Percentiles rank a stretch among this genome's conserved stretches.
These are phyloP conservation scores for Melampsora americana DNA, from an alignment of 1,284 basidiomycete genomes.

Conservation along the genomic window DNA sequence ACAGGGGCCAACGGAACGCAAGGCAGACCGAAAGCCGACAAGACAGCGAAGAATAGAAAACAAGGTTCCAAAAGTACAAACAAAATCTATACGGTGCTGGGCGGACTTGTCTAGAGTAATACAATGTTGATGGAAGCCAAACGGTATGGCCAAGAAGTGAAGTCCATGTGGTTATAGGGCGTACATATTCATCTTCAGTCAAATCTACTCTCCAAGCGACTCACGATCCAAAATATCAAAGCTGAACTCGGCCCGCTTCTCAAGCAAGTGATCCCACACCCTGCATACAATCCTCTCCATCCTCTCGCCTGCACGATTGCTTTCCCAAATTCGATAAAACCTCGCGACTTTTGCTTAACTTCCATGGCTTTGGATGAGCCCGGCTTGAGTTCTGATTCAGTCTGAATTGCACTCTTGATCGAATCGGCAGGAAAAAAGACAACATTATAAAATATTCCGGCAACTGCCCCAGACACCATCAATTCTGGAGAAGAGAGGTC, in stretches of 20 bases:
- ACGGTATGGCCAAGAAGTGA: no score
- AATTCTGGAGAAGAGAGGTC: constrained; percentile 75
- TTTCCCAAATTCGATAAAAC: constrained; percentile 69
- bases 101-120: no score
- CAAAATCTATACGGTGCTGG: no score
- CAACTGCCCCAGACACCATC: constrained; percentile 76
- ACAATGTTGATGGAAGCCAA: no score
- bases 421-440: constrained; percentile 83
- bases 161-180: no score
- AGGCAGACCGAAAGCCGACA: no score
- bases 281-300: constrained; percentile 81
- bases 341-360: constrained; percentile 51
- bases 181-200: constrained; percentile 43
- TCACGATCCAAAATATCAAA: constrained; percentile 79
- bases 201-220: constrained; percentile 50
- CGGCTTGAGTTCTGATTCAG: constrained; percentile 78
- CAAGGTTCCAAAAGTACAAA: no score
- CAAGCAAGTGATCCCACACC: constrained; percentile 84
- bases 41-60: no score
- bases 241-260: constrained; percentile 83
- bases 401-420: constrained; percentile 92
- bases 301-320: constrained; percentile 76
- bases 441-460: constrained; percentile 82
- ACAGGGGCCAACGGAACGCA: no score
- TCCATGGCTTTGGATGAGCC: constrained; percentile 46